Conservation (phyloP, 2,329 filamentous ascomycete species). For the Xylaria sp. region DNA sequence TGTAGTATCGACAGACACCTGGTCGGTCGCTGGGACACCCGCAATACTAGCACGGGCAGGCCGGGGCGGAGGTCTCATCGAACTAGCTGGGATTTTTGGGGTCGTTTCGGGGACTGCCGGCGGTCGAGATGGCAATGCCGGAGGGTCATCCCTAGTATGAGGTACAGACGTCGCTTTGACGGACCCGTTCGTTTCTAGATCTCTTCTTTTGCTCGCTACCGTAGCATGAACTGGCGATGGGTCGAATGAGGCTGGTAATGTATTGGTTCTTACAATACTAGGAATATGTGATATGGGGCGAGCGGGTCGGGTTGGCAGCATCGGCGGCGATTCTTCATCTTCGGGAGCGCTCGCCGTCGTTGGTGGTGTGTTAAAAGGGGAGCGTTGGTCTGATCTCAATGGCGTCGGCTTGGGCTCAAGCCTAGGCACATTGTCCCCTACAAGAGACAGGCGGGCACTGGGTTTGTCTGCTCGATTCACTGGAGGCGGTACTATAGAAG, state of each 20-base stretch:
- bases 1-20: conserved; percentile 38
- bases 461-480: conserved; percentile 85
- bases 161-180: conserved; percentile 52
- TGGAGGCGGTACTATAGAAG: conserved; percentile 70
- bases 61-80: conserved; percentile 56
- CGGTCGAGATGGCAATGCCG: conserved; percentile 62
- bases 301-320: conserved; percentile 60
- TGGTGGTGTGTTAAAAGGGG: conserved; percentile 89
- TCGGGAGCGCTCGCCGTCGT: conserved; percentile 72
- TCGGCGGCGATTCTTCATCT: conserved; percentile 59
- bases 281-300: conserved; percentile 55
- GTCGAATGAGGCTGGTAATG: conserved; percentile 55
- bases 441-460: conserved; percentile 64
- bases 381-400: conserved; percentile 60
- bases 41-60: conserved; percentile 53
- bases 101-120: conserved; percentile 50
- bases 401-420: conserved; percentile 50
- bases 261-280: conserved; percentile 46
- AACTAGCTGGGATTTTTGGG: conserved; percentile 43
- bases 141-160: conserved; percentile 58
- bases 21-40: conserved; percentile 41
- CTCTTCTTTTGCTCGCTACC: conserved; percentile 55
- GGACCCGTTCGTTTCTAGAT: conserved; percentile 55
- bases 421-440: conserved; percentile 45
- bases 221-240: conserved; percentile 64